Conservation (phyloP, 2,329 filamentous ascomycete species). For the Pseudopyricularia cyperi region DNA sequence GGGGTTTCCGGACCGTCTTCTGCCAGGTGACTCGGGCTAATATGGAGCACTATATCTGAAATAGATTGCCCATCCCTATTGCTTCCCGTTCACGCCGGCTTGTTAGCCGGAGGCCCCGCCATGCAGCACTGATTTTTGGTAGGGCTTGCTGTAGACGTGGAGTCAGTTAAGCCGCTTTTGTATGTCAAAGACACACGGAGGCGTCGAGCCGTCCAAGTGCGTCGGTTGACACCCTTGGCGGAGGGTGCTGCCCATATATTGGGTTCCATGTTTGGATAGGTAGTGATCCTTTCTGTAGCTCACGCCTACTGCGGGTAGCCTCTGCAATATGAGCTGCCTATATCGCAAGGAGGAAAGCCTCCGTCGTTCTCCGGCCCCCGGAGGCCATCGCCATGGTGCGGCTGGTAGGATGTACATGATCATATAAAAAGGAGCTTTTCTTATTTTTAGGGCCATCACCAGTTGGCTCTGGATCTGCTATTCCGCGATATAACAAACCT, state of each 20-base stretch:
- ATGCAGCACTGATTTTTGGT: slow-evolving; percentile 9
- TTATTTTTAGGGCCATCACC: not conserved
- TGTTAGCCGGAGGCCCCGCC: slow-evolving; percentile 13
- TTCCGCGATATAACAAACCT: slow-evolving; percentile 2
- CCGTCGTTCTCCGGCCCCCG: not conserved
- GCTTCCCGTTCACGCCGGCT: slow-evolving; percentile 3
- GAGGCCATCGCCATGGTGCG: not conserved
- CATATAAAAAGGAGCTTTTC: not conserved
- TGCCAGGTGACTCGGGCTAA: slow-evolving; percentile 6
- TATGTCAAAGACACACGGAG: slow-evolving; percentile 5
- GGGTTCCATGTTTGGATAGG: too few species aligned
- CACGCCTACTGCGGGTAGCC: not conserved
- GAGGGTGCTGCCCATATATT: too few species aligned
- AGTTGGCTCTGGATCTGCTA: not conserved
- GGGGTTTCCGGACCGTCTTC: not conserved
- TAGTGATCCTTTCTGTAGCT: not conserved
- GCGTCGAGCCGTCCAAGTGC: not conserved
- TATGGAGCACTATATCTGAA: slow-evolving; percentile 14
- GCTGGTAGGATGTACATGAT: not conserved
- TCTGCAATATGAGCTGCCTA: not conserved
- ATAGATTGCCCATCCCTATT: slow-evolving; percentile 11
- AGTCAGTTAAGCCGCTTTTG: slow-evolving; percentile 7
- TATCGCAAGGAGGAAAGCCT: not conserved
- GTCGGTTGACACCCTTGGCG: not conserved
- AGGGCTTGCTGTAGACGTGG: slow-evolving; percentile 6